Evolutionary conservation across 108 stramenopile species (phyloP).

Genomic region (Stephanodiscus minutulus): DNA sequence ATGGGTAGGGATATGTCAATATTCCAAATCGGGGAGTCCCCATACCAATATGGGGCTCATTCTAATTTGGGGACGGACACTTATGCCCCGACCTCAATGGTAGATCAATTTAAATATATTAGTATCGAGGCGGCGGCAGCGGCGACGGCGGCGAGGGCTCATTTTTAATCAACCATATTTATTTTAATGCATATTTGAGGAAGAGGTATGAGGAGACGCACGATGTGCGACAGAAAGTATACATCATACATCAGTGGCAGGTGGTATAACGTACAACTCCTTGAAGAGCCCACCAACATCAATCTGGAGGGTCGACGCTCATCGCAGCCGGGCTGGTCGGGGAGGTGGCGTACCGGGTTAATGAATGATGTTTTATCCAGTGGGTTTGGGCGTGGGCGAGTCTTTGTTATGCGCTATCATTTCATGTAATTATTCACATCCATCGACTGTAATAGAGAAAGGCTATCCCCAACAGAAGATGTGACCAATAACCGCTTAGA

Average conservation of each 20-base stretch:
- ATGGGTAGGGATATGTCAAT: too few relatives aligned
- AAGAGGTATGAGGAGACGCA: background rate
- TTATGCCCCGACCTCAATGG: too few relatives aligned
- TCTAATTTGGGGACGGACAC: too few relatives aligned
- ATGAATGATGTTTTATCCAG: background rate
- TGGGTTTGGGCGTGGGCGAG: too few relatives aligned
- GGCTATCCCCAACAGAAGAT: background rate
- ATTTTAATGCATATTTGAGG: background rate
- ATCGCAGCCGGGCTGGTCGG: too few relatives aligned
- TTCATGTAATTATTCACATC: background rate
- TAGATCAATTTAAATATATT: too few relatives aligned
- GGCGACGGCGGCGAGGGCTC: too few relatives aligned
- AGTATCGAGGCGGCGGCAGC: too few relatives aligned
- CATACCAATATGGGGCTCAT: too few relatives aligned
- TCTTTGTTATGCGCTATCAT: background rate
- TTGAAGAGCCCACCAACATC: conserved; percentile 99
- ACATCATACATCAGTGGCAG: background rate
- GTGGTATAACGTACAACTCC: conserved; percentile 70
- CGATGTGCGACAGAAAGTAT: background rate
- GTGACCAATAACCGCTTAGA: background rate
- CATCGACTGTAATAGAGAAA: background rate
- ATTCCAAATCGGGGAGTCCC: too few relatives aligned
- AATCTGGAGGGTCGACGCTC: too few relatives aligned
- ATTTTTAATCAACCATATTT: too few relatives aligned
- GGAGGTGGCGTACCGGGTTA: background rate